Evolutionary conservation across 1,284 basidiomycete species (phyloP), one percentile per base, ranked within the genome.

Genomic region (Trichosporon sp.): DNA sequence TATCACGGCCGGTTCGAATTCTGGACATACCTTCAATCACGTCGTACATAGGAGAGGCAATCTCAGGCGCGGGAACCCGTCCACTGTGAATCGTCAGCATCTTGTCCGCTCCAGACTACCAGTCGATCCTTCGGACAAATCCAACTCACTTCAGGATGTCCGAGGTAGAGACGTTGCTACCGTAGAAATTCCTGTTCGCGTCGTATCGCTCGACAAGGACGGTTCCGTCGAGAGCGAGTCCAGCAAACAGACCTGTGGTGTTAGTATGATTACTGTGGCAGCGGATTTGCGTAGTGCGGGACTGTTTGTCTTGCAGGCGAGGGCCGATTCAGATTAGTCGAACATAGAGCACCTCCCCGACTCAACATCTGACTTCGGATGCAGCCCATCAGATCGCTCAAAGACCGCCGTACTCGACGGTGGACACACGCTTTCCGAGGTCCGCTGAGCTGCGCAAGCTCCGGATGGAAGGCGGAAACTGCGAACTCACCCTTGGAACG

Each of bases 131-230:
- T 14, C 14, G 44, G 16, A 8, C 14, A 27, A 19, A 8, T 1
- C 13, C 3, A 0, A 73, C 76, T 66, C 66, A 78, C 76, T 70
- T 85, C 23, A 98, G 86, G 69, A 99, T 92, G 77, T 96, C 93
- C 56, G 86, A 85, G 0, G 92, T 91, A 0, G 95, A 91, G 23
- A 99, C 88, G 11, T 88, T 83, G 16, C 92, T 93, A 10, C 95
- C 96, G 74, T 99, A 99, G 81, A 98, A 99, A 31, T 94, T 92
- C 61, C 88, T 86, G 77, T 95, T 95, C 61, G 93, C 89, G 76
- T 97, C 94, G 78, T 92, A 95, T 72, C 95, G 87, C 80, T 98
- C 95, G 65, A 99, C 91, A 62, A 99, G 85, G 49, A 86, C 91
- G 0, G 95, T 97, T 1, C 96, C 96, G 79, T 99, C 96, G 56